Percentiles rank a stretch among this genome's conserved stretches.
These are phyloP conservation scores for Physocladia obscura DNA, from an alignment of 192 early-diverging fungal species.

Conservation along the genomic window DNA sequence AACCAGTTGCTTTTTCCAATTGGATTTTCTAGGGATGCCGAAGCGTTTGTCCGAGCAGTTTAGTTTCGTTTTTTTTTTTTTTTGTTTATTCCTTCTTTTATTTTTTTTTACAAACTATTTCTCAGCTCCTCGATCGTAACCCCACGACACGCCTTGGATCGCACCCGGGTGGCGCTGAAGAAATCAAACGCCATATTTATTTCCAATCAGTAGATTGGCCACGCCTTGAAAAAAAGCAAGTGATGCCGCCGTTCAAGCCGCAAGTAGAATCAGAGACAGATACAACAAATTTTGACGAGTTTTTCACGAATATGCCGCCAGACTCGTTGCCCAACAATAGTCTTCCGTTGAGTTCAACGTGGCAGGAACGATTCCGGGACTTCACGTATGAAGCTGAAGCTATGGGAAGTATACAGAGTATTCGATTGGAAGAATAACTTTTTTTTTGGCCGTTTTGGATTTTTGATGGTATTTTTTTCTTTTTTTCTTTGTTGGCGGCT, in stretches of 20 bases:
- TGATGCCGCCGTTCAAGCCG: slow-evolving; percentile 71
- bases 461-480: too few relatives aligned
- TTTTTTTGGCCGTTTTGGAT: too few relatives aligned
- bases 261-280: slow-evolving; percentile 52
- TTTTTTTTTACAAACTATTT: not conserved
- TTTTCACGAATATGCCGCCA: slow-evolving; percentile 52
- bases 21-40: slow-evolving; percentile 42
- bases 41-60: slow-evolving; percentile 49
- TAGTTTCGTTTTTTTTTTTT: slow-evolving; percentile 5
- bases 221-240: slow-evolving; percentile 58
- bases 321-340: slow-evolving; percentile 43
- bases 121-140: slow-evolving; percentile 64
- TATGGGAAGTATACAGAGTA: slow-evolving; percentile 15
- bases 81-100: not conserved
- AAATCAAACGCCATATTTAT: slow-evolving; percentile 64
- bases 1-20: slow-evolving; percentile 53
- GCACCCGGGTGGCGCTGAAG: slow-evolving; percentile 56
- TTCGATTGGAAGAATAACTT: slow-evolving; percentile 2
- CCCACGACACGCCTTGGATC: slow-evolving; percentile 60
- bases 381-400: slow-evolving; percentile 38
- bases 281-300: slow-evolving; percentile 52
- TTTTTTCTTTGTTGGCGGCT: too few relatives aligned
- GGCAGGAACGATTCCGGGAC: slow-evolving; percentile 51
- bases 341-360: slow-evolving; percentile 44
- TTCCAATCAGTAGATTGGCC: slow-evolving; percentile 67